These are phyloP conservation scores for Penstemon davidsonii DNA, from an alignment of 257 asterid genomes.

Conservation along the genomic window DNA sequence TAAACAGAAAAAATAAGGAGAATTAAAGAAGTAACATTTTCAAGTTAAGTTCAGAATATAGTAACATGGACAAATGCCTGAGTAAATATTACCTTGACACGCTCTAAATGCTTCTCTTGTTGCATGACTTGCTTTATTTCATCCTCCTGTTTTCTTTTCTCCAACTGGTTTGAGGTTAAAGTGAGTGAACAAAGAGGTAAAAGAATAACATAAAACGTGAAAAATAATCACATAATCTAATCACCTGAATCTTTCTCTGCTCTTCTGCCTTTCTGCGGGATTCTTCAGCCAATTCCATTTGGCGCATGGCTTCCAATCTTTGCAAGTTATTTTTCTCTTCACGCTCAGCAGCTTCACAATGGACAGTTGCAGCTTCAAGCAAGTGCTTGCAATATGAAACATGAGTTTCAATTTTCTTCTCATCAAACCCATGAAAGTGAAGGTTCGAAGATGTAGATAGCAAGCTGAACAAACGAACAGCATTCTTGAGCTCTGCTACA, in stretches of 20 bases:
- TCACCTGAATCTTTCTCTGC: constrained; percentile 82
- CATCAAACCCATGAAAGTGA: constrained; percentile 93
- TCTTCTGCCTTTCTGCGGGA: constrained; percentile 89
- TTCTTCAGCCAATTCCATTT: constrained; percentile 88
- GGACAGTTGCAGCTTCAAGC: constrained; percentile 94
- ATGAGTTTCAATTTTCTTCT: constrained; percentile 95
- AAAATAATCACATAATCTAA: constrained; percentile 15
- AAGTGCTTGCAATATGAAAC: constrained; percentile 94
- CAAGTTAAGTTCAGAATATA: neutral
- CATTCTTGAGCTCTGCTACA: constrained; percentile 93
- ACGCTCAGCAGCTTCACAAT: constrained; percentile 91
- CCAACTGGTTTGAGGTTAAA: constrained; percentile 52
- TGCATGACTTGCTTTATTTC: constrained; percentile 90
- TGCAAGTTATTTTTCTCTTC: constrained; percentile 82
- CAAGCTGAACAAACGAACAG: constrained; percentile 92
- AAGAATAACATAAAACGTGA: neutral
- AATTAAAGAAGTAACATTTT: neutral
- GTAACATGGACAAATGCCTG: constrained; percentile 6
- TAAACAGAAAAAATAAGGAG: neutral
- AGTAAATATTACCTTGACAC: constrained; percentile 66
- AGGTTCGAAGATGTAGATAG: constrained; percentile 85
- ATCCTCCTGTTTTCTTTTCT: constrained; percentile 94
- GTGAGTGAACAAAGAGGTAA: constrained; percentile 31
- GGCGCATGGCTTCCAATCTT: constrained; percentile 81
- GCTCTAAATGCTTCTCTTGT: constrained; percentile 85